Conservation (phyloP, 257 asterid genomes). For the Solanum pennellii region DNA sequence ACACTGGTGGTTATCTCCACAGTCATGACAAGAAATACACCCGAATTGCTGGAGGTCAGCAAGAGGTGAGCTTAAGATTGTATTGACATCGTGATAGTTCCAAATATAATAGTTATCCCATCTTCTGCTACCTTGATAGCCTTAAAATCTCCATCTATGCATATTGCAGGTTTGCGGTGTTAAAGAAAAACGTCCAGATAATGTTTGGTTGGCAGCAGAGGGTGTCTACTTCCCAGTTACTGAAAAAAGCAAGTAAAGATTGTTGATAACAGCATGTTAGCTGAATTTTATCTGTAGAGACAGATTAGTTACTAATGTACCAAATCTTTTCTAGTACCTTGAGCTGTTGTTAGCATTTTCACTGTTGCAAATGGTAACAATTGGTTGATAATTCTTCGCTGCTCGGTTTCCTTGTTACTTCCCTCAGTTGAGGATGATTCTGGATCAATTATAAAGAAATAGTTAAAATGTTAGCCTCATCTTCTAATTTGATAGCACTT, state of each 20-base stretch:
- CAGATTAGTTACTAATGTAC: not conserved
- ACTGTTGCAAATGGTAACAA: not conserved
- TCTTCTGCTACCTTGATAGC: not conserved
- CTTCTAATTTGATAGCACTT: not conserved
- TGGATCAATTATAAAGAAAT: not conserved
- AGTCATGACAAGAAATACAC: conserved; percentile 95
- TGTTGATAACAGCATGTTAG: not conserved
- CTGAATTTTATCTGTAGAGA: not conserved
- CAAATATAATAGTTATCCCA: not conserved
- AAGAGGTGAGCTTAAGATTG: conserved; percentile 54
- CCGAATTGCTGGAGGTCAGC: conserved; percentile 99
- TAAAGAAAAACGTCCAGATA: conserved; percentile 78
- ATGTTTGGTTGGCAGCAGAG: conserved; percentile 92
- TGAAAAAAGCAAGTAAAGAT: conserved; percentile 49
- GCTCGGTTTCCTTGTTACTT: not conserved
- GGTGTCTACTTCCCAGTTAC: conserved; percentile 75
- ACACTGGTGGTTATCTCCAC: conserved; percentile 88
- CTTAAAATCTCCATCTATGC: not conserved
- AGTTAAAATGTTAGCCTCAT: not conserved
- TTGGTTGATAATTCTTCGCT: not conserved
- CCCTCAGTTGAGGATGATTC: not conserved
- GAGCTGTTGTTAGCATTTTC: not conserved
- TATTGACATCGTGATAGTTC: not conserved
- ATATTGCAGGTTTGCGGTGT: conserved; percentile 82
- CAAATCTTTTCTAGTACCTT: not conserved